Evolutionary conservation across 1,284 basidiomycete genomes (phyloP).

Genomic region (Cystobasidium pallidum): DNA sequence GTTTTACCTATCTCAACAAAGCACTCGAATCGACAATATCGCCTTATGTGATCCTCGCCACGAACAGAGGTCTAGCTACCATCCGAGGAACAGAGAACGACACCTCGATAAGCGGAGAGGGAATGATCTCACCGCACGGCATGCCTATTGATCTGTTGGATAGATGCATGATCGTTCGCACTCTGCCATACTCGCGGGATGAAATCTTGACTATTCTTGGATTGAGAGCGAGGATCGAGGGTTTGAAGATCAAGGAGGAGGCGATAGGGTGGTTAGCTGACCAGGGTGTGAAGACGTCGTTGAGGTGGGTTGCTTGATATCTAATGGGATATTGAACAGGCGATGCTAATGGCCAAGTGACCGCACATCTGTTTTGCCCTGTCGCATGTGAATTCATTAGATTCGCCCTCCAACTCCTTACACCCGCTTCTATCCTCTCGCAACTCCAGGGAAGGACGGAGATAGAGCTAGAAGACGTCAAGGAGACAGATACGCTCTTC

Average conservation of each 20-base stretch:
- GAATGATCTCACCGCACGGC: constrained; percentile 90
- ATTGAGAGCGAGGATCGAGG: constrained; percentile 82
- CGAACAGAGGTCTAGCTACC: constrained; percentile 87
- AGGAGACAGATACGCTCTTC: constrained; percentile 83
- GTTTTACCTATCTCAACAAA: constrained; percentile 97
- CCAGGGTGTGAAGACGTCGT: constrained; percentile 79
- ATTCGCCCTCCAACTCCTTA: constrained; percentile 88
- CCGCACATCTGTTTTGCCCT: no score
- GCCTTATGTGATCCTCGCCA: constrained; percentile 94
- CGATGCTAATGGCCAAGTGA: no score
- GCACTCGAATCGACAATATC: constrained; percentile 94
- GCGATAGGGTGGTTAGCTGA: constrained; percentile 80
- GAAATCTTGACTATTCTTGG: constrained; percentile 88
- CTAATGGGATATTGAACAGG: no score
- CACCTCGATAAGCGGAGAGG: constrained; percentile 59
- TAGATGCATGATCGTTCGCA: constrained; percentile 95
- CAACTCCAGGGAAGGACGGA: constrained; percentile 74
- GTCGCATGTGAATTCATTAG: no score
- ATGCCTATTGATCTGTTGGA: constrained; percentile 92
- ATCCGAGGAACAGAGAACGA: constrained; percentile 80
- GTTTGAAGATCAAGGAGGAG: constrained; percentile 72
- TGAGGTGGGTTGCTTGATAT: constrained; percentile 72
- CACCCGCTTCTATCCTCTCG: constrained; percentile 88
- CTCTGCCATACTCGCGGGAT: constrained; percentile 77
- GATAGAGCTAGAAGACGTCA: constrained; percentile 82